phyloP scores from a whole-genome alignment of 2,329 filamentous ascomycete species.

The Trichoderma cornu-damae region DNA sequence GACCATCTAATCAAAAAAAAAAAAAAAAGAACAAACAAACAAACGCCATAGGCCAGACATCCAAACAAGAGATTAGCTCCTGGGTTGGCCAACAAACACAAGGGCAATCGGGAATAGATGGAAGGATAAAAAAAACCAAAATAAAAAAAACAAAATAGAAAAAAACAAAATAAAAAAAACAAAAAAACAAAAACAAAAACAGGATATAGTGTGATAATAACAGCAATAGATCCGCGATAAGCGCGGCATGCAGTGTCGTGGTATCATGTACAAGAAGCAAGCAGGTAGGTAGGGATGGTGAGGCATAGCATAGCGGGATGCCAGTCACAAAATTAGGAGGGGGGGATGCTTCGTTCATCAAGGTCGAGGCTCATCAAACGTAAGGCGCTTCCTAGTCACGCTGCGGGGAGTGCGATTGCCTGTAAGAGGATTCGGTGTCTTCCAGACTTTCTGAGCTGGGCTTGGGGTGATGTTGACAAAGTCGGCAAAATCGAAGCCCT shows the following conservation, averaged over 20 bases:
- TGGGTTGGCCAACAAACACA: background rate
- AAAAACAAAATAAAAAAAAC: background rate
- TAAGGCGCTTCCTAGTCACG: conserved; percentile 68
- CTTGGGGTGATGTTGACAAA: conserved; percentile 97
- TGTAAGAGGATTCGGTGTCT: conserved; percentile 61
- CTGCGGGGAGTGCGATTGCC: conserved; percentile 54
- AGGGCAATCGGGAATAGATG: background rate
- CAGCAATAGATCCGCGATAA: conserved; percentile 13
- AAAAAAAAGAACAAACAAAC: too few species aligned
- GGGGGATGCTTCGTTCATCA: conserved; percentile 17
- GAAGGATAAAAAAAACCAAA: background rate
- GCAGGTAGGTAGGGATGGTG: conserved; percentile 19
- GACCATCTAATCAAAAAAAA: conserved; percentile 9
- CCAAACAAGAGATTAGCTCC: conserved; percentile 7
- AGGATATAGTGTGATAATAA: conserved; percentile 12
- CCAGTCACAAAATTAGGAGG: conserved; percentile 3
- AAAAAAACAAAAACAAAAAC: background rate
- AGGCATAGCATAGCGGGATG: conserved; percentile 1
- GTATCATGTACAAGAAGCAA: conserved; percentile 35
- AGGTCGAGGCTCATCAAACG: conserved; percentile 64
- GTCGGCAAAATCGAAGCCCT: conserved; percentile 87
- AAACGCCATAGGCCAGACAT: conserved; percentile 12
- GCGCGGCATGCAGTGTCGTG: conserved; percentile 31
- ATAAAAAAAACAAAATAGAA: background rate
- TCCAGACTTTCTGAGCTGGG: conserved; percentile 85